phyloP scores from a whole-genome alignment of 2,329 filamentous ascomycete genomes.

The Sporothrix inflata region DNA sequence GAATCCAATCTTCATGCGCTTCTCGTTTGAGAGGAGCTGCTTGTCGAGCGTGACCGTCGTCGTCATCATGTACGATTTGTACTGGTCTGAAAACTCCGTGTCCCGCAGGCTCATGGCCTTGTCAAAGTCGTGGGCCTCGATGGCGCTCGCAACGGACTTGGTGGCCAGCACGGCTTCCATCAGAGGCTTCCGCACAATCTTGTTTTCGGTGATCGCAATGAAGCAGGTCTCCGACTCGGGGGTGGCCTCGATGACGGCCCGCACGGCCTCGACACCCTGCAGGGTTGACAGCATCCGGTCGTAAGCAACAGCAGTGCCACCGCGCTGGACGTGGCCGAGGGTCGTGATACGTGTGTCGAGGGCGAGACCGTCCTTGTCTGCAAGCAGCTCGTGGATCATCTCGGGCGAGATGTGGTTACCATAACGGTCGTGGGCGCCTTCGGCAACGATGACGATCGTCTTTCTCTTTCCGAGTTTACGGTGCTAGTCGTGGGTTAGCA shows the following conservation, averaged over 20 bases:
- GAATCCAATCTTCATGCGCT: conserved; percentile 92
- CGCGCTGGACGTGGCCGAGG: conserved; percentile 94
- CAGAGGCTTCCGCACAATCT: conserved; percentile 87
- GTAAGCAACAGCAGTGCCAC: conserved; percentile 88
- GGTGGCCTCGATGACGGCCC: conserved; percentile 84
- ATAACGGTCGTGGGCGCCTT: conserved; percentile 84
- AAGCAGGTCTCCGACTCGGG: conserved; percentile 90
- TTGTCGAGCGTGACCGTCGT: conserved; percentile 76
- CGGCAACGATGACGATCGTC: conserved; percentile 96
- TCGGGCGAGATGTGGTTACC: conserved; percentile 80
- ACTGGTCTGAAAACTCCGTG: conserved; percentile 91
- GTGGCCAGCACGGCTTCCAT: conserved; percentile 88
- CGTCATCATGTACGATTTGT: conserved; percentile 86
- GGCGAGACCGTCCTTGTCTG: conserved; percentile 69
- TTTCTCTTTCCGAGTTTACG: conserved; percentile 88
- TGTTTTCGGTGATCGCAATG: conserved; percentile 96
- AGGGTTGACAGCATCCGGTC: conserved; percentile 91
- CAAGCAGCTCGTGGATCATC: conserved; percentile 87
- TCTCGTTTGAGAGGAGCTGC: conserved; percentile 66
- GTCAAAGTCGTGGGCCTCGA: conserved; percentile 83
- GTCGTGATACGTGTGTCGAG: conserved; percentile 95
- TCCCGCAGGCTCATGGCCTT: conserved; percentile 87
- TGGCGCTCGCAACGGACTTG: conserved; percentile 79
- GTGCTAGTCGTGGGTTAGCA: conserved; percentile 60
- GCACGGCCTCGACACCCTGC: conserved; percentile 92